These are phyloP conservation scores for Striga hermonthica DNA, from an alignment of 305 asterid species.

Conservation along the genomic window DNA sequence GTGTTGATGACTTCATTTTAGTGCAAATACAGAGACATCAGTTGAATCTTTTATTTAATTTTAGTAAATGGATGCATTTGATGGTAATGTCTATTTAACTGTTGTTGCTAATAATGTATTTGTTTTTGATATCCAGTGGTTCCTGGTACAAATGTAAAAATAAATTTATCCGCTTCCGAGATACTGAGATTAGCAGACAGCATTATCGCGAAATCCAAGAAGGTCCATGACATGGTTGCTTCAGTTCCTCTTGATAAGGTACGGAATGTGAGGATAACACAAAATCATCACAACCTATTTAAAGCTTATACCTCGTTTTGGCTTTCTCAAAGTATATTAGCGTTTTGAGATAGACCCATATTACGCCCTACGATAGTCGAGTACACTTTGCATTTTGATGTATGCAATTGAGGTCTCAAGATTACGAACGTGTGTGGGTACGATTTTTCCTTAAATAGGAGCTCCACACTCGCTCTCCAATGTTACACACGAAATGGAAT, in stretches of 20 bases:
- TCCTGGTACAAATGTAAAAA: slow-evolving; percentile 58
- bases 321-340: slow-evolving; percentile 11
- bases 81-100: background rate
- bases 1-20: slow-evolving; percentile 1
- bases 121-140: slow-evolving; percentile 43
- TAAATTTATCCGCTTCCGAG: slow-evolving; percentile 66
- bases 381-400: slow-evolving; percentile 17
- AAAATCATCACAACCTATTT: background rate
- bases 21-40: slow-evolving; percentile 2
- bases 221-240: slow-evolving; percentile 82
- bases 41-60: slow-evolving; percentile 7
- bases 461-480: slow-evolving; percentile 1
- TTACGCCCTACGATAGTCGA: slow-evolving; percentile 3
- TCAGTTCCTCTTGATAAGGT: slow-evolving; percentile 85
- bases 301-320: background rate
- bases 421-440: background rate
- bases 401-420: background rate
- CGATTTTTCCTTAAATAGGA: background rate
- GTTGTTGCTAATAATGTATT: too few species aligned
- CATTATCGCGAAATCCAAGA: slow-evolving; percentile 65
- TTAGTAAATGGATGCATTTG: background rate
- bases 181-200: slow-evolving; percentile 69
- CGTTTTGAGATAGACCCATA: slow-evolving; percentile 5
- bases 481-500: background rate
- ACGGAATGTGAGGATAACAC: background rate